phyloP scores from a whole-genome alignment of 1,284 basidiomycete species.

The Cryptococcus maquisensis region DNA sequence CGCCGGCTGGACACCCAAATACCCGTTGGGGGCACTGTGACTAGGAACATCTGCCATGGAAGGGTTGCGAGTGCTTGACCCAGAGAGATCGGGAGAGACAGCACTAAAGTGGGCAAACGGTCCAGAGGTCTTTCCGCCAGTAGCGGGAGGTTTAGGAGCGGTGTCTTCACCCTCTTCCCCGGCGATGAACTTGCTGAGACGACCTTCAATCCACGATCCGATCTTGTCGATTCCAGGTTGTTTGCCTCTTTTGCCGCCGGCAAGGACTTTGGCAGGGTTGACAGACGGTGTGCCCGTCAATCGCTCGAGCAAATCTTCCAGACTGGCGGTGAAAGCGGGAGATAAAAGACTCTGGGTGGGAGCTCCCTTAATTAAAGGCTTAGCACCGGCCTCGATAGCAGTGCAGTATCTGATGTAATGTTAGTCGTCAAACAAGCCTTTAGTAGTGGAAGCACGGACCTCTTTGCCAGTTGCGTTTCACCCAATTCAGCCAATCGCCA shows the following conservation, averaged over 20 bases:
- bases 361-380: constrained; percentile 16
- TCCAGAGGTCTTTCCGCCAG: constrained; percentile 54
- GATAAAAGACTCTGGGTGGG: constrained; percentile 54
- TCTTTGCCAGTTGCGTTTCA: constrained; percentile 65
- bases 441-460: constrained; percentile 52
- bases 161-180: constrained; percentile 61
- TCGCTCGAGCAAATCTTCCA: constrained; percentile 77
- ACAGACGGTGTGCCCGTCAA: constrained; percentile 69
- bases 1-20: constrained; percentile 11
- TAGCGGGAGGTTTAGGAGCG: constrained; percentile 11
- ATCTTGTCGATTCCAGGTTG: constrained; percentile 89
- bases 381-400: constrained; percentile 65
- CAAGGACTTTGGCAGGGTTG: constrained; percentile 66
- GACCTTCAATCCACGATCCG: constrained; percentile 89
- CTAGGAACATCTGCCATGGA: constrained; percentile 29
- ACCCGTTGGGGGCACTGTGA: constrained; percentile 10
- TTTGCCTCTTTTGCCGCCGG: constrained; percentile 56
- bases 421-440: not conserved
- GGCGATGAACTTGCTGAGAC: constrained; percentile 92
- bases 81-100: constrained; percentile 77
- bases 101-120: constrained; percentile 93
- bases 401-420: constrained; percentile 78
- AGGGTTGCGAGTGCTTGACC: constrained; percentile 49
- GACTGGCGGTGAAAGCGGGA: constrained; percentile 63
- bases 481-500: constrained; percentile 72